Conservation (phyloP, 2,329 filamentous ascomycete genomes). For the Scedosporium aurantiacum region DNA sequence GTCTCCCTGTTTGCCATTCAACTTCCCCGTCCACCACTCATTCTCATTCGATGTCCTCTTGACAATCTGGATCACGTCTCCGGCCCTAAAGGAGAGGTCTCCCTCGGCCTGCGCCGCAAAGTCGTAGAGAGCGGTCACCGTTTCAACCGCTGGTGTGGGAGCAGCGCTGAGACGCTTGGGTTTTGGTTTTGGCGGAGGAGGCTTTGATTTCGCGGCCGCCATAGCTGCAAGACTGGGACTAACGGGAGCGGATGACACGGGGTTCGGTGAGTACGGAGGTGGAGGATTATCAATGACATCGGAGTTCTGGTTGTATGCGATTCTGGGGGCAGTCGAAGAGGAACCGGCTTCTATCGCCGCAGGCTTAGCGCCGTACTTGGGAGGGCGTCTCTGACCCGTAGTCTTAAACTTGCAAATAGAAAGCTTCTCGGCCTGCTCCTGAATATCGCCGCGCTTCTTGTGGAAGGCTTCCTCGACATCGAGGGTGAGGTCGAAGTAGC, state of each 20-base stretch:
- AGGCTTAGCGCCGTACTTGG: constrained; percentile 44
- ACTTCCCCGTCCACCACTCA: constrained; percentile 89
- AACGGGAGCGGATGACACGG: constrained; percentile 12
- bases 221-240: constrained; percentile 32
- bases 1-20: constrained; percentile 73
- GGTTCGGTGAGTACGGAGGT: constrained; percentile 55
- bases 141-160: constrained; percentile 56
- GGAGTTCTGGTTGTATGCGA: constrained; percentile 23
- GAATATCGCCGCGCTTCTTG: constrained; percentile 77
- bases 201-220: constrained; percentile 52
- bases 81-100: constrained; percentile 79
- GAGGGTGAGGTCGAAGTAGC: constrained; percentile 86
- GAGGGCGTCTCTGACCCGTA: constrained; percentile 56
- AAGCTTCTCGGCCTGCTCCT: constrained; percentile 73
- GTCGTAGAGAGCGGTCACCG: constrained; percentile 84
- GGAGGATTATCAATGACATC: constrained; percentile 48
- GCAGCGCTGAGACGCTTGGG: constrained; percentile 59
- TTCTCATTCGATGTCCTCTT: constrained; percentile 79
- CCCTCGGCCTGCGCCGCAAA: constrained; percentile 93
- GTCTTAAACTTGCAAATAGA: constrained; percentile 87
- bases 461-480: constrained; percentile 89
- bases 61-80: constrained; percentile 84
- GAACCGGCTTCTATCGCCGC: constrained; percentile 41
- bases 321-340: constrained; percentile 11
- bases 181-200: constrained; percentile 66